phyloP scores from a whole-genome alignment of 495 filamentous ascomycete species.

The Penicillium odoratum region DNA sequence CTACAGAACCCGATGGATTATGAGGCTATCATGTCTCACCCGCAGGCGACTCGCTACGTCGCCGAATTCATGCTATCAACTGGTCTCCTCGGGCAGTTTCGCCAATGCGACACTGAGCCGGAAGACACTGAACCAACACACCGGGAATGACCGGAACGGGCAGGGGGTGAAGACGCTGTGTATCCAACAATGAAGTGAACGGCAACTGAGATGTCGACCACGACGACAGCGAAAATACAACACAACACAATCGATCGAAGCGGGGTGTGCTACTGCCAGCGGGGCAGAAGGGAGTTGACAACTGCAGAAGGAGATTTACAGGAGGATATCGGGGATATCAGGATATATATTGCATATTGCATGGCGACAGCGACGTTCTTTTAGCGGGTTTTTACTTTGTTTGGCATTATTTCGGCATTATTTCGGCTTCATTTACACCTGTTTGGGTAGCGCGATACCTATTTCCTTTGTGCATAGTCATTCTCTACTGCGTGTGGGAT shows the following conservation, averaged over 20 bases:
- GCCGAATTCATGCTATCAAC: slow-evolving; percentile 12
- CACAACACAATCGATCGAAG: neutral
- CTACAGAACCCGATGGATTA: neutral
- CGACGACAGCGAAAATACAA: too few species aligned
- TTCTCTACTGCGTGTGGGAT: neutral
- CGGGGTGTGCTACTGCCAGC: too few species aligned
- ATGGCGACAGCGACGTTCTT: too few species aligned
- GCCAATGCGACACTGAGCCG: neutral
- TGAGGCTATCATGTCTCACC: neutral
- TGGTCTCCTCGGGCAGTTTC: slow-evolving; percentile 9
- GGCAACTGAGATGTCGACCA: neutral
- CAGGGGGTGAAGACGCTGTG: slow-evolving; percentile 3
- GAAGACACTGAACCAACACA: neutral
- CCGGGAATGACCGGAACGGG: neutral
- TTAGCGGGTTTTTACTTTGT: too few species aligned
- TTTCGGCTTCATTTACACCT: neutral
- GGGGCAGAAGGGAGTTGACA: too few species aligned
- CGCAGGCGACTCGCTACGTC: slow-evolving; percentile 7
- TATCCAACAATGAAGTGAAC: neutral
- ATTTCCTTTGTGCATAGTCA: neutral
- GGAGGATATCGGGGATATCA: too few species aligned
- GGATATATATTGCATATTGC: too few species aligned
- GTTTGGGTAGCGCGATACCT: neutral
- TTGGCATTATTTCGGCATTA: too few species aligned
- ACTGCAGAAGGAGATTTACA: too few species aligned